Percentiles rank a stretch among this genome's conserved stretches.
phyloP scores from a whole-genome alignment of 345 rosid species.

The Gossypium australe region DNA sequence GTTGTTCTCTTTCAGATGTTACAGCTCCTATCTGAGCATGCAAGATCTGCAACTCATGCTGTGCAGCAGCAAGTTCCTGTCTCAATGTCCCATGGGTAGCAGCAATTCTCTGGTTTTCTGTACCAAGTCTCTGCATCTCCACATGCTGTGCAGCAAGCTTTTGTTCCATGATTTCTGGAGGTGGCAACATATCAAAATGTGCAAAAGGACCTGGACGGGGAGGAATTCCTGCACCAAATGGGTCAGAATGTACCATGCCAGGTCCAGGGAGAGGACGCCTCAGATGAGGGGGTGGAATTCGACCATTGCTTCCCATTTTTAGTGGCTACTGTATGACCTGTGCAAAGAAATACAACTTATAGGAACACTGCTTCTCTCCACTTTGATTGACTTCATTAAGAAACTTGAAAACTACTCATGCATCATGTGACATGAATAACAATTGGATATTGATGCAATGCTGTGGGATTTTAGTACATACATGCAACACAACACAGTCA shows the following conservation, averaged over 20 bases:
- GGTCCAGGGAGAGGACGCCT: constrained; percentile 65
- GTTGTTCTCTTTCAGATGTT: constrained; percentile 78
- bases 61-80: constrained; percentile 83
- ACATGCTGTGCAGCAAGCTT: constrained; percentile 73
- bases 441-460: neutral
- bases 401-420: neutral
- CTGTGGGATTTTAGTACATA: neutral
- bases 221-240: constrained; percentile 46
- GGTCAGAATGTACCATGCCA: constrained; percentile 44
- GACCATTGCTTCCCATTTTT: constrained; percentile 80
- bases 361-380: neutral
- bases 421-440: neutral
- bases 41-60: constrained; percentile 84
- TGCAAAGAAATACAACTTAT: constrained; percentile 3
- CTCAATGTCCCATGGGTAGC: constrained; percentile 69
- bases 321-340: constrained; percentile 14
- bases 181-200: constrained; percentile 69
- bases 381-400: neutral
- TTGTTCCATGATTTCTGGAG: constrained; percentile 82
- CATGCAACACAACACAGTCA: neutral
- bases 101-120: constrained; percentile 87
- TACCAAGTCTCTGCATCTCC: constrained; percentile 85
- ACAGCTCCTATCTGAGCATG: constrained; percentile 63
- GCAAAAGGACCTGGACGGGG: constrained; percentile 48
- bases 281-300: constrained; percentile 63